Evolutionary conservation across 345 rosid genomes (phyloP).

Genomic region (Moricandia arvensis): DNA sequence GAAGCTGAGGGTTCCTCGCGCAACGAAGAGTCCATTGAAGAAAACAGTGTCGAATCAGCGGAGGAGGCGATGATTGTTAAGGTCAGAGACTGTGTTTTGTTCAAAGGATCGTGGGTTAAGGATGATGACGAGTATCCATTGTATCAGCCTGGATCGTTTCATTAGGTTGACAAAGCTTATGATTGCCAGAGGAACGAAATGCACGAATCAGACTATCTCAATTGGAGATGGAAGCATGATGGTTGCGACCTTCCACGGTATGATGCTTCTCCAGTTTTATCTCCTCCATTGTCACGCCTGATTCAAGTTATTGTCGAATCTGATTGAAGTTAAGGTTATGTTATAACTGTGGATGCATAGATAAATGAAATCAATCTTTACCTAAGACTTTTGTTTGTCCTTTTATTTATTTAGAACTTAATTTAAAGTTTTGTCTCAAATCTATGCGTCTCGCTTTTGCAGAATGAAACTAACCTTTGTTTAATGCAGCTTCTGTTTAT

Average conservation of each 20-base stretch:
- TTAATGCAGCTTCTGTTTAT: no score
- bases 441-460: no score
- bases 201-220: constrained; percentile 60
- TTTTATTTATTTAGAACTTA: no score
- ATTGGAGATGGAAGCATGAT: constrained; percentile 90
- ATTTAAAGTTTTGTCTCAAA: no score
- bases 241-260: constrained; percentile 78
- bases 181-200: constrained; percentile 85
- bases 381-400: no score
- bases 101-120: constrained; percentile 71
- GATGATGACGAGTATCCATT: constrained; percentile 58
- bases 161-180: constrained; percentile 81
- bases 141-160: constrained; percentile 77
- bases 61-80: constrained; percentile 29
- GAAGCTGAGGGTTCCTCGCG: constrained; percentile 23
- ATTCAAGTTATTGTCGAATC: neutral
- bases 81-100: constrained; percentile 60
- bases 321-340: neutral
- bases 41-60: constrained; percentile 22
- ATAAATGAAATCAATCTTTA: neutral
- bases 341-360: neutral
- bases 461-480: constrained; percentile 29
- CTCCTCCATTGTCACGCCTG: neutral
- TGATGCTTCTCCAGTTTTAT: neutral
- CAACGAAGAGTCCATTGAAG: constrained; percentile 12